Percentiles rank a stretch among this genome's conserved stretches.
Evolutionary conservation across 768 basidiomycete species (phyloP).

Genomic region (Leucosporidium yakuticum): DNA sequence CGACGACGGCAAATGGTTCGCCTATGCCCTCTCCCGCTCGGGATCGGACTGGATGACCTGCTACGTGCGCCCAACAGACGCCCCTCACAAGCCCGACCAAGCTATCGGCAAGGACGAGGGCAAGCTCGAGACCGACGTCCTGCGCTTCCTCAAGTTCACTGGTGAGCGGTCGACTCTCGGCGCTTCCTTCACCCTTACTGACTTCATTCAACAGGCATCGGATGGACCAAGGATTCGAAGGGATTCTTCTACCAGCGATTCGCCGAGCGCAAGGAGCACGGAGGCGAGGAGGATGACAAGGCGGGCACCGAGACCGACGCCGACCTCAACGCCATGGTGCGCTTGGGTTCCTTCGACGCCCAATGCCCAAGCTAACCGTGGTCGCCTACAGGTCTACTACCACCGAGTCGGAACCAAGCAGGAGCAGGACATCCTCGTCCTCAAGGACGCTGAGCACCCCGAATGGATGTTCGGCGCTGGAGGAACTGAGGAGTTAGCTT

Average conservation of each 20-base stretch:
- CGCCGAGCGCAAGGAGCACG: slow-evolving; percentile 53
- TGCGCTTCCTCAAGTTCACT: slow-evolving; percentile 73
- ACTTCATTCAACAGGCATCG: slow-evolving; percentile 43
- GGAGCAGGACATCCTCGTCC: slow-evolving; percentile 57
- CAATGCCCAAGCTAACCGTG: slow-evolving; percentile 41
- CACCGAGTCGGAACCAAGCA: slow-evolving; percentile 67
- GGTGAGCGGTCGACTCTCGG: neutral
- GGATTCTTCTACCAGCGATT: slow-evolving; percentile 80
- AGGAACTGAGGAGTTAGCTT: slow-evolving; percentile 46
- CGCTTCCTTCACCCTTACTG: too few relatives aligned
- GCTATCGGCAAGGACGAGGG: slow-evolving; percentile 42
- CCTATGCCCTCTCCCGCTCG: slow-evolving; percentile 34
- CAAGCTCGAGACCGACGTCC: slow-evolving; percentile 56
- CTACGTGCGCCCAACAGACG: slow-evolving; percentile 55
- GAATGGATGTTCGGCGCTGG: slow-evolving; percentile 31
- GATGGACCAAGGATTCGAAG: slow-evolving; percentile 70
- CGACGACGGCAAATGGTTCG: slow-evolving; percentile 62
- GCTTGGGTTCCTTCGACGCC: slow-evolving; percentile 3
- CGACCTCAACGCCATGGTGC: slow-evolving; percentile 30
- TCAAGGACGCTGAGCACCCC: slow-evolving; percentile 58
- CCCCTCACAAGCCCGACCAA: slow-evolving; percentile 51
- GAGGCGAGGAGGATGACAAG: slow-evolving; percentile 50
- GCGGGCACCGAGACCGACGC: slow-evolving; percentile 48
- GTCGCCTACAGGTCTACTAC: too few relatives aligned
- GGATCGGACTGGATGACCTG: slow-evolving; percentile 41